These are phyloP conservation scores for Plantago elongata DNA, from an alignment of 257 asterid genomes.

Conservation along the genomic window DNA sequence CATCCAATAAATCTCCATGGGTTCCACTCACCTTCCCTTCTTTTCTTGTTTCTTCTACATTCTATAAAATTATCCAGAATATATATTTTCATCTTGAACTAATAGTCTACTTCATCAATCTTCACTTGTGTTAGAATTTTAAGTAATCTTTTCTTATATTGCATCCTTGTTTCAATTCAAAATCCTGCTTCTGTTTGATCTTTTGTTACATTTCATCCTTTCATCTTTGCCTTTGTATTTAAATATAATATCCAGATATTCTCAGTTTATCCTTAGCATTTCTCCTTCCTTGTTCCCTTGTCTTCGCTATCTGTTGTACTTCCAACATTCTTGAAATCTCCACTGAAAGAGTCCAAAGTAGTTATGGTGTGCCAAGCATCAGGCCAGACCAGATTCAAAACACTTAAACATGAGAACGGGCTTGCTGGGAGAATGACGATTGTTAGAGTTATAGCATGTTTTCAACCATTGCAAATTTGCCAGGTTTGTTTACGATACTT, in stretches of 20 bases:
- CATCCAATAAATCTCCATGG: constrained; percentile 37
- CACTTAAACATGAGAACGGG: constrained; percentile 76
- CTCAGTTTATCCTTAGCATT: constrained; percentile 11
- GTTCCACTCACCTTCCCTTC: constrained; percentile 51
- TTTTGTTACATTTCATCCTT: constrained; percentile 9
- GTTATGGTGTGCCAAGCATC: constrained; percentile 97
- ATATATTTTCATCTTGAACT: background rate
- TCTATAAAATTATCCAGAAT: constrained; percentile 38
- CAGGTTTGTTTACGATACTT: constrained; percentile 49
- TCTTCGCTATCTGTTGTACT: constrained; percentile 17
- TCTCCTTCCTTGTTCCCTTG: constrained; percentile 13
- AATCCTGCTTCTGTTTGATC: constrained; percentile 20
- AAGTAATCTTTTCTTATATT: constrained; percentile 17
- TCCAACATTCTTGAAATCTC: constrained; percentile 16
- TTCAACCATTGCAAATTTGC: constrained; percentile 73
- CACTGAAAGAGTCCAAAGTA: constrained; percentile 46
- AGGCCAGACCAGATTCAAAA: constrained; percentile 62
- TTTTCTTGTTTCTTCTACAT: constrained; percentile 43
- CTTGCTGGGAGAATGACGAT: constrained; percentile 66
- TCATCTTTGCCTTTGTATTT: background rate
- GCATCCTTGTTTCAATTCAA: constrained; percentile 1
- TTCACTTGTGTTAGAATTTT: constrained; percentile 2
- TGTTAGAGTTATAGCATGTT: constrained; percentile 79
- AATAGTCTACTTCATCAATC: background rate
- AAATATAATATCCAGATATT: constrained; percentile 2